Base-by-base conservation (phyloP, 2,329 filamentous ascomycete species). In the Teratosphaeria destructans region DNA sequence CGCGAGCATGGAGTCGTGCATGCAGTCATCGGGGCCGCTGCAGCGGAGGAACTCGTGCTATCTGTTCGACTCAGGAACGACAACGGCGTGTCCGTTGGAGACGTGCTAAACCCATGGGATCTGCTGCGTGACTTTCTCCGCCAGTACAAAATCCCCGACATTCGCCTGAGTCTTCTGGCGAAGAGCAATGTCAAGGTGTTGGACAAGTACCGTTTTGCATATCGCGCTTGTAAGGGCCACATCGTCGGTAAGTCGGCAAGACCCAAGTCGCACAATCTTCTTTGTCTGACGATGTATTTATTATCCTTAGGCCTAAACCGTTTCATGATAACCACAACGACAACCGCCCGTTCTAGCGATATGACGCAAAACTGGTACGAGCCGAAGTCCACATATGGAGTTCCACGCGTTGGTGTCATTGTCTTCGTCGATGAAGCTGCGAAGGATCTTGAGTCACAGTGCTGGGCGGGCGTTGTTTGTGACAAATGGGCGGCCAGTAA, bases 351-450 rank as follows among this genome's bases (percentile, higher is more conserved):
- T 7, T 49, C 59, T 49, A 34, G 19, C 14, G 61, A 63, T 39
- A 54, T 61, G 32, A 43, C 54, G 3, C 43, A 54, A 5, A 12
- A 56, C 12, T 60, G 58, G 58, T 27, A 49, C 19, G 43, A 49
- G 19, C 43, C 32, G 14, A 29, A 47, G 23, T 23, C 19, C 3
- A 56, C 57, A 23, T 57, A 56, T 16, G 57, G 57, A 49, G 12
- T 54, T 16, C 29, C 16, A 29, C 29, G 59, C 8, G n/a, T 47
- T 16, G 56, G 57, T 14, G 57, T 61, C 3, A 56, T 62, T 2
- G 57, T 65, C 0, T 63, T 67, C 34, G 57, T 66, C 8, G 63
- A 66, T 37, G 61, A 65, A 29, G 62, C 60, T 11, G 57, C 59
- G 27, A 62, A 61, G 32, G 63, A 61, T 52, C 54, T 59, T 0